These are phyloP conservation scores for Fusarium sarcochroum DNA, from an alignment of 2,329 filamentous ascomycete genomes.

Conservation along the genomic window DNA sequence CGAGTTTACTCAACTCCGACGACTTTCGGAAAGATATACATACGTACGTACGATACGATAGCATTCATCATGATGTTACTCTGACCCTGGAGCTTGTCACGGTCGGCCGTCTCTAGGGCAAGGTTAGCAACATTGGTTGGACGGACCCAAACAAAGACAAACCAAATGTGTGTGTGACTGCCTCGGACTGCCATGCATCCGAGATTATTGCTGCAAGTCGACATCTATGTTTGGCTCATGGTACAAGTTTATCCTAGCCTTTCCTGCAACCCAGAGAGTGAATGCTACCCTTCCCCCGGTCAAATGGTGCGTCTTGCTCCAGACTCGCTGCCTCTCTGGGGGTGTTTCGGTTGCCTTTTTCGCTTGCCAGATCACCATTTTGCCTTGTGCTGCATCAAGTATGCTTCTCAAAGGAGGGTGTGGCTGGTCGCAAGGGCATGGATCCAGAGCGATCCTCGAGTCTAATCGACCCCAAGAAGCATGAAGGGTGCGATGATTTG, in stretches of 20 bases:
- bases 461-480: constrained; percentile 12
- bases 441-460: constrained; percentile 41
- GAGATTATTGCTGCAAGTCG: constrained; percentile 50
- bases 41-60: constrained; percentile 1
- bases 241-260: constrained; percentile 30
- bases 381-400: constrained; percentile 27
- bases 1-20: constrained; percentile 8
- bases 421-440: constrained; percentile 20
- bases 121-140: constrained; percentile 33
- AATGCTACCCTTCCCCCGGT: constrained; percentile 30
- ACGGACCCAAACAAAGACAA: constrained; percentile 24
- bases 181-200: constrained; percentile 47
- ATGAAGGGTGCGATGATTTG: not conserved
- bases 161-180: constrained; percentile 43
- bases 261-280: constrained; percentile 26
- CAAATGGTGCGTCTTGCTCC: constrained; percentile 19
- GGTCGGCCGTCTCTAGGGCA: constrained; percentile 19
- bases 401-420: constrained; percentile 36
- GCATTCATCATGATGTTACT: constrained; percentile 34
- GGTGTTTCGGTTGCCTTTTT: constrained; percentile 36
- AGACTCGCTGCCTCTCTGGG: constrained; percentile 38
- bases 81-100: constrained; percentile 34
- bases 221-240: constrained; percentile 37
- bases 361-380: constrained; percentile 29
- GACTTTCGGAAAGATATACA: constrained; percentile 21